Evolutionary conservation across 441 rosid genomes (phyloP), one percentile per base, ranked within the genome.

Genomic region (Erodium moschatum): DNA sequence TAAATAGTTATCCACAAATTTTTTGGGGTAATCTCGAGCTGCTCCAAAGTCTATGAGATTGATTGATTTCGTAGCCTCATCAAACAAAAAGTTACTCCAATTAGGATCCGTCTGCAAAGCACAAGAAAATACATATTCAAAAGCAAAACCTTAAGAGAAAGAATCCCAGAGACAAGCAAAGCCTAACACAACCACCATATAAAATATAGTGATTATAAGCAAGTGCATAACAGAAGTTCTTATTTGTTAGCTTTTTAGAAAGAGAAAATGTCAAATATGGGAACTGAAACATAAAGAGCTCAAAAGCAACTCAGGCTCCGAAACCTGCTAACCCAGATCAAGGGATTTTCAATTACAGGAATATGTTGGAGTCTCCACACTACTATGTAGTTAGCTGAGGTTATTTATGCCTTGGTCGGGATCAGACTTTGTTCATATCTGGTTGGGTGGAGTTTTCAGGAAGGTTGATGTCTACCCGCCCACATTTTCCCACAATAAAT

Each of bases 31-130:
- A 74, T 86, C 92, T 29, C 96, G 87, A 11, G 98, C 91, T 69
- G 98, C 98, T 79, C 98, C 97, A 12, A 94, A 89, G 81, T 94
- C 97, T 0, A 94, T 91, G 70, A 94, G 96, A 81, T 89, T 91
- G 69, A 91, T 77, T 66, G 83, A 86, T 72, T 76, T 84, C 67
- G 89, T 81, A 60, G 84, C 63, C 70, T 86, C 96, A 8, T 94
- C 81, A 71, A 82, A 91, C 74, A 93, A 82, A 87, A 94, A 91
- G 72, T 91, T 94, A 67, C 98, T 67, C 98, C 98, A 94, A 73
- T 91, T 94, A 54, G 98, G 98, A 79, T 94, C 98, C 0, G 98
- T 94, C 85, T 91, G 91, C 75, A 78, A 4, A 5, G 44, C 4
- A 60, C 60, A 54, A 67, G 52, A 44, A 66, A 65, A 44, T 19